Base-by-base conservation (phyloP, 768 basidiomycete species). In the Kwoniella shandongensis region DNA sequence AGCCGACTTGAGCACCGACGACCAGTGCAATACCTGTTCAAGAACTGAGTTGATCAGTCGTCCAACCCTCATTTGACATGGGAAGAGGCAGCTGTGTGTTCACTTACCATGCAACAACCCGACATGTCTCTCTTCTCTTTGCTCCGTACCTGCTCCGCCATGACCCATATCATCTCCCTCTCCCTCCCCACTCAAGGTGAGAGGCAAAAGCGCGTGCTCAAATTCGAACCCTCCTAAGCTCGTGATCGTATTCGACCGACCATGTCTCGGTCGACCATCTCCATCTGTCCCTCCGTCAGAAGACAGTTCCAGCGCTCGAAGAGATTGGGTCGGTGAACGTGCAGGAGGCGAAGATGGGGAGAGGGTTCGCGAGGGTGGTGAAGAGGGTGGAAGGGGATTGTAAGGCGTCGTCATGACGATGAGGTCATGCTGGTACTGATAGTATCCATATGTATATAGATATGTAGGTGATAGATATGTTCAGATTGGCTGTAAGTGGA, bases 1-100 rank as follows among this genome's bases (percentile, higher is more conserved):
- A 93, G 15, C 91, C 91, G 69, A 87, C 88, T 81, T 93, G 91
- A 65, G 84, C 76, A 6, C 91, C 90, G 17, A 88, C 85, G 61
- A 92, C 83, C 40, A 96, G 79, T 26, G 88, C 91, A 63, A 94
- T 83, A n/a, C 88, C 91, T 90, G 62, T 6, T n/a, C n/a, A 32
- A 29, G 40, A 17, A 42, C 40, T n/a, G 8, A 8, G 22, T 42
- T 25, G 26, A 13, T 54, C 7, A 60, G 38, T 40, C 22, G 32
- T 42, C 51, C 29, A 39, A 29, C 50, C 27, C 25, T 22, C 23
- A 20, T 39, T 53, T 56, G 17, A 15, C 11, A 46, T 53, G 17
- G 18, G 17, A 40, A 30, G 25, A 36, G 30, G 18, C n/a, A 30
- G 6, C 35, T 4, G 29, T 44, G 52, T 8, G 27, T 15, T 17